Evolutionary conservation across 129 eudicot genomes (phyloP).

Genomic region (Flaveria trinervia): DNA sequence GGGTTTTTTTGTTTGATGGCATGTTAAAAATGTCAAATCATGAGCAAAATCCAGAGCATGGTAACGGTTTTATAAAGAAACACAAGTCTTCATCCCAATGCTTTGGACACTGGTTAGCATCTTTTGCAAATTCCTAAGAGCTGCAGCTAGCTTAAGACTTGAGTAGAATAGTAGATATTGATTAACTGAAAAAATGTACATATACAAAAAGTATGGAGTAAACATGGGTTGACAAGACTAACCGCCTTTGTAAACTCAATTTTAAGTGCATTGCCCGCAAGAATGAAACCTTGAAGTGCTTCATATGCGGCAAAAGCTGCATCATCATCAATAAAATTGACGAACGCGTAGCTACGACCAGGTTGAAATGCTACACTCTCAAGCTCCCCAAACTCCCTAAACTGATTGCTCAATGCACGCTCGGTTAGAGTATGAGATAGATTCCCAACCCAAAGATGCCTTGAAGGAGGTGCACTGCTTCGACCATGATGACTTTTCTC

Average conservation of each 20-base stretch:
- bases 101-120: constrained; percentile 15
- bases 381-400: constrained; percentile 73
- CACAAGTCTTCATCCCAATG: background rate
- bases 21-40: background rate
- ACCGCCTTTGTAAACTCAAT: constrained; percentile 99
- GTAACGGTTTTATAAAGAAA: constrained; percentile 6
- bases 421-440: constrained; percentile 56
- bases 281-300: constrained; percentile 80
- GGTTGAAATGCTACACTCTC: constrained; percentile 84
- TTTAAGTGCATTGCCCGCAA: constrained; percentile 86
- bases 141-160: constrained; percentile 9
- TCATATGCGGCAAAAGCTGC: constrained; percentile 75
- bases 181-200: constrained; percentile 25
- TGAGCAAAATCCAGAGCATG: background rate
- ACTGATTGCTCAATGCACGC: constrained; percentile 54
- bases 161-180: constrained; percentile 17
- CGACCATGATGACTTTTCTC: constrained; percentile 67
- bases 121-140: constrained; percentile 8
- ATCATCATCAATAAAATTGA: constrained; percentile 66
- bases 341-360: constrained; percentile 85
- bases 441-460: constrained; percentile 97
- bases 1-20: constrained; percentile 8
- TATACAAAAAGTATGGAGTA: constrained; percentile 36
- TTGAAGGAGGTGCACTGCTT: constrained; percentile 72
- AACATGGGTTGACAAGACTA: constrained; percentile 76